Percentiles rank a stretch among this genome's conserved stretches.
Evolutionary conservation across 345 rosid genomes (phyloP).

Genomic region (Bruguiera parviflora): DNA sequence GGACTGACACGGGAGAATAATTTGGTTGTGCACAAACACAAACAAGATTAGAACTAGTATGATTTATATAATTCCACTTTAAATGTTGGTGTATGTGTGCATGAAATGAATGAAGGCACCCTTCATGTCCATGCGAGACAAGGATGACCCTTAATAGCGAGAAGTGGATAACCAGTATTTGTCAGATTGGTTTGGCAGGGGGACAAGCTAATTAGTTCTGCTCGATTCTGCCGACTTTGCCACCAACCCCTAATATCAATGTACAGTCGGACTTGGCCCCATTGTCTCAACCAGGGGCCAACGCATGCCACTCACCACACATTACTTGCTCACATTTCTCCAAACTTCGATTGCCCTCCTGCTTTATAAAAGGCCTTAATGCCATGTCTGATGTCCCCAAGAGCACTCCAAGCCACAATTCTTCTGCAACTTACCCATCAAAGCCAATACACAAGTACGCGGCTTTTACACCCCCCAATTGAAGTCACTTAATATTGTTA

Average conservation of each 20-base stretch:
- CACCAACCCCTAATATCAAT: not conserved
- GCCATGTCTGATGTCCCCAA: not conserved
- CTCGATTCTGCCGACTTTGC: slow-evolving; percentile 19
- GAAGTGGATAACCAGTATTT: slow-evolving; percentile 25
- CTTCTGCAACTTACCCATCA: not conserved
- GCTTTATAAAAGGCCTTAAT: slow-evolving; percentile 6
- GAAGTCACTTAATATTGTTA: not conserved
- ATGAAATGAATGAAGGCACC: too few relatives aligned
- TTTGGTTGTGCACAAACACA: too few relatives aligned
- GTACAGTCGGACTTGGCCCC: slow-evolving; percentile 14
- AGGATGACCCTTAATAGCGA: slow-evolving; percentile 8
- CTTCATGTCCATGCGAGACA: slow-evolving; percentile 19
- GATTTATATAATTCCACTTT: too few relatives aligned
- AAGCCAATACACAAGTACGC: not conserved
- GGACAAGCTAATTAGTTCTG: slow-evolving; percentile 20
- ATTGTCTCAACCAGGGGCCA: slow-evolving; percentile 17
- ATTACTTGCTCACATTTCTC: slow-evolving; percentile 19
- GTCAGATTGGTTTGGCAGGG: slow-evolving; percentile 25
- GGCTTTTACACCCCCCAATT: not conserved
- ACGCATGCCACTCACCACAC: slow-evolving; percentile 28
- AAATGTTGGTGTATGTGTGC: not conserved
- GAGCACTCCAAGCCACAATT: not conserved
- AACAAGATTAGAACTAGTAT: too few relatives aligned
- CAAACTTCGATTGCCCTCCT: not conserved
- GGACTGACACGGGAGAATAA: too few relatives aligned